Base-by-base conservation (phyloP, 2,329 filamentous ascomycete species). In the Neoascochyta sp. region DNA sequence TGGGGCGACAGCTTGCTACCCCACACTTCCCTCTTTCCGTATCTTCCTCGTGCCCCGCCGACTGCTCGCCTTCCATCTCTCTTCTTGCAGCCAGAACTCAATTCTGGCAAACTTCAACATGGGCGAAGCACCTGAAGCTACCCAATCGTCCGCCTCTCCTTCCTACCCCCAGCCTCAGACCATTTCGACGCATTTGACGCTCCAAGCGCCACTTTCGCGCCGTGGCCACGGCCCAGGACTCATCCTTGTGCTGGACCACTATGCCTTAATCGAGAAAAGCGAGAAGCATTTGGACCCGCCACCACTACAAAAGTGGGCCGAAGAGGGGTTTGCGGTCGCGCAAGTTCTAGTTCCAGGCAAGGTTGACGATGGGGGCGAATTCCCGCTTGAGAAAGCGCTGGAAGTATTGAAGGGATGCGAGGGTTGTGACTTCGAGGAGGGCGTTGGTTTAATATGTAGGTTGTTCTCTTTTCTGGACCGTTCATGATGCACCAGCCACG, bases 221-320 rank as follows among this genome's bases (percentile, higher is more conserved):
- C 60, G 63, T 27, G 69, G 69, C 6, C 52, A 50, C 20, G 72
- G 73, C 0, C 72, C 72, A 0, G 70, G 70, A 1, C 45, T 75
- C 2, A 52, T 75, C 5, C 43, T 75, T 9, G 41, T 75, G 4
- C 45, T 67, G 2, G 62, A 70, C 5, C 41, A 57, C 24, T 51
- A 52, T 21, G 47, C 59, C 23, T 42, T 27, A 27, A 47, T 50
- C 39, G 44, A 46, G 9, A 30, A 47, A 22, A 57, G 51, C 18
- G 64, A 65, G 16, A 55, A 57, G 26, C 63, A 61, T 24, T 52
- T 68, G 1, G 70, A 73, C 31, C 80, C 80, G 0, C 67, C 72
- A 7, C 75, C 76, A 0, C 47, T 76, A 9, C 52, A 75, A 38
- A 86, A 85, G 58, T 85, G 81, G 81, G 80, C 80, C 0, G 81